These are phyloP conservation scores for Breynia disticha DNA, from an alignment of 441 rosid species.

Conservation along the genomic window DNA sequence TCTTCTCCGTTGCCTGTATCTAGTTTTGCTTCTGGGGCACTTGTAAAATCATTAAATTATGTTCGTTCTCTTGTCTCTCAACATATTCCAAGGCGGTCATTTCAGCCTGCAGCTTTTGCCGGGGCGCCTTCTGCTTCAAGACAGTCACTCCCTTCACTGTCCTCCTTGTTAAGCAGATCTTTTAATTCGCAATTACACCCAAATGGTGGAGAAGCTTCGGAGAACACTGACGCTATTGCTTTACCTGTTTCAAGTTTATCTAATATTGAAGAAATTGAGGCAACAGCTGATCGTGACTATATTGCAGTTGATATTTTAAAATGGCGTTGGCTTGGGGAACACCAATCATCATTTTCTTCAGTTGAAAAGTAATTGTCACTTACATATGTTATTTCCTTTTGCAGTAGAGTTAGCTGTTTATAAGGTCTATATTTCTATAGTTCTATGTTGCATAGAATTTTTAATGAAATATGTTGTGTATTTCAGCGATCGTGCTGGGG, in stretches of 20 bases:
- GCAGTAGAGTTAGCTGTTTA: neutral
- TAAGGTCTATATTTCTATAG: constrained; percentile 9
- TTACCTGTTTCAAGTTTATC: constrained; percentile 59
- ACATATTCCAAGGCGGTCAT: constrained; percentile 75
- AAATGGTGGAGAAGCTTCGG: constrained; percentile 55
- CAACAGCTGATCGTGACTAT: constrained; percentile 55
- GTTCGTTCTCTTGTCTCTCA: constrained; percentile 87
- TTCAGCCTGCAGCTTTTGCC: constrained; percentile 84
- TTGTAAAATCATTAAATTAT: constrained; percentile 91
- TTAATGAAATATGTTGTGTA: constrained; percentile 12
- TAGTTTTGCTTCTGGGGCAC: constrained; percentile 73
- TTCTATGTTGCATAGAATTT: constrained; percentile 2
- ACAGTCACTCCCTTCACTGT: constrained; percentile 63
- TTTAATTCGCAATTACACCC: constrained; percentile 75
- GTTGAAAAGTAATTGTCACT: constrained; percentile 57
- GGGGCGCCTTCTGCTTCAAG: constrained; percentile 75
- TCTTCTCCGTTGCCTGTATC: constrained; percentile 68
- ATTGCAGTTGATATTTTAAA: constrained; percentile 73
- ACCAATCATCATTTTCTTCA: constrained; percentile 38
- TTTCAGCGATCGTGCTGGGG: constrained; percentile 54
- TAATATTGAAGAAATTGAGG: constrained; percentile 49
- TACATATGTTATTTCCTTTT: constrained; percentile 1
- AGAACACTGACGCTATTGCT: constrained; percentile 49
- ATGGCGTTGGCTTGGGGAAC: constrained; percentile 90
- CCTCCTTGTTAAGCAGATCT: constrained; percentile 81